phyloP scores from a whole-genome alignment of 352 stramenopile genomes.

The Globisporangium radiosum region DNA sequence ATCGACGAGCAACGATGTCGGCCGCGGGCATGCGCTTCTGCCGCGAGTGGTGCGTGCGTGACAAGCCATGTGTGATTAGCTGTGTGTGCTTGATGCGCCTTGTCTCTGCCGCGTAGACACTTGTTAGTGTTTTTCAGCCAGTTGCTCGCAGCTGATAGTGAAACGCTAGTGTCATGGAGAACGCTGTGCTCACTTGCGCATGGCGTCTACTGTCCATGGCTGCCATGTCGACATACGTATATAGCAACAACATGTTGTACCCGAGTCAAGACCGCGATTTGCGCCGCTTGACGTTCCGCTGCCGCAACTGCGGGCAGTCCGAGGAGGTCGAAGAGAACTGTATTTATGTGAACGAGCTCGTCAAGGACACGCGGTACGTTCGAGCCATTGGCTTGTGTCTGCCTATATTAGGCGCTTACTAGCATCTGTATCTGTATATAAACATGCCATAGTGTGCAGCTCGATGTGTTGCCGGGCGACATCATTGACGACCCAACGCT shows the following conservation, averaged over 20 bases:
- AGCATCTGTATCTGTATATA: no score
- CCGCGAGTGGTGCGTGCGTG: slow-evolving; percentile 67
- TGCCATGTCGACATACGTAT: background rate
- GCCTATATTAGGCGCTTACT: no score
- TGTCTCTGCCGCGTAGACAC: no score
- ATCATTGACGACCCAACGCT: slow-evolving; percentile 86
- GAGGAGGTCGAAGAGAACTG: slow-evolving; percentile 86
- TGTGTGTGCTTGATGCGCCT: background rate
- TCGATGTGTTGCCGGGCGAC: slow-evolving; percentile 80
- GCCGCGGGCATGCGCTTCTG: slow-evolving; percentile 86
- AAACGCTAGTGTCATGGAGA: no score
- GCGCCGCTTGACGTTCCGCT: slow-evolving; percentile 80
- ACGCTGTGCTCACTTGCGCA: no score
- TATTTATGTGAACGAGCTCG: slow-evolving; percentile 90
- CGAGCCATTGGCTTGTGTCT: slow-evolving; percentile 3
- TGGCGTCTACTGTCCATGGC: no score
- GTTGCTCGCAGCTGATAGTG: no score
- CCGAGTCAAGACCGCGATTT: slow-evolving; percentile 84
- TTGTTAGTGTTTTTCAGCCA: background rate
- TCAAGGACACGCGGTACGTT: slow-evolving; percentile 80
- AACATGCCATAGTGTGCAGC: slow-evolving; percentile 44
- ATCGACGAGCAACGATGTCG: slow-evolving; percentile 31
- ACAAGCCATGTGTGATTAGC: background rate
- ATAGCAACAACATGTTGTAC: slow-evolving; percentile 90
- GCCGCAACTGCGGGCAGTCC: slow-evolving; percentile 80